Percentiles rank a stretch among this genome's conserved stretches.
phyloP scores from a whole-genome alignment of 2,329 filamentous ascomycete genomes.

The Drechslerella coelobrocha region DNA sequence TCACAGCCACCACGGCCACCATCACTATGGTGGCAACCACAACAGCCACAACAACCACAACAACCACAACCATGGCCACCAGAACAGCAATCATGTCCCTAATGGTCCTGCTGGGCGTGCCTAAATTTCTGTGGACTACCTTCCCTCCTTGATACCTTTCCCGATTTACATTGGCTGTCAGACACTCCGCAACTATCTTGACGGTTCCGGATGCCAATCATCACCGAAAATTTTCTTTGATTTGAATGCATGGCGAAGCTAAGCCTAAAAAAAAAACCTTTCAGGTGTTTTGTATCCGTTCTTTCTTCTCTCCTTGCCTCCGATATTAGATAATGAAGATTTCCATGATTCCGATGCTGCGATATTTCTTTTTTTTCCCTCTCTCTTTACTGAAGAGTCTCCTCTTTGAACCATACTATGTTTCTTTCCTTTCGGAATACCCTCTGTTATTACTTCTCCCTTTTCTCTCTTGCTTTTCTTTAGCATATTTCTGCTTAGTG shows the following conservation, averaged over 20 bases:
- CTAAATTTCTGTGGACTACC: constrained; percentile 7
- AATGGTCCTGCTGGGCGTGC: constrained; percentile 37
- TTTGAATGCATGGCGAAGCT: constrained; percentile 36
- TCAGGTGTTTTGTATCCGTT: constrained; percentile 40
- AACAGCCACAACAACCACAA: constrained; percentile 65
- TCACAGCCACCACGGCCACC: constrained; percentile 25
- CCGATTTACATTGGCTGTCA: constrained; percentile 8
- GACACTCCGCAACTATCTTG: background rate
- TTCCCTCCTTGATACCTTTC: constrained; percentile 1
- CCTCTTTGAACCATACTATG: constrained; percentile 28
- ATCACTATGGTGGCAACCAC: constrained; percentile 59
- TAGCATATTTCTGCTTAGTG: constrained; percentile 47
- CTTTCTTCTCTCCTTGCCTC: constrained; percentile 32
- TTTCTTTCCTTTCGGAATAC: constrained; percentile 44
- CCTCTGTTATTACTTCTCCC: constrained; percentile 24
- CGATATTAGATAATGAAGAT: constrained; percentile 50
- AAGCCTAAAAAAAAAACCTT: constrained; percentile 31
- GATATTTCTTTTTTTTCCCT: constrained; percentile 5
- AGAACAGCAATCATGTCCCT: constrained; percentile 48
- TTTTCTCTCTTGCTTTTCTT: constrained; percentile 13
- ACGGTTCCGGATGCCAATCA: too few species aligned
- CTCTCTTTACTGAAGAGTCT: constrained; percentile 11
- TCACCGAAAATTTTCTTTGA: constrained; percentile 9
- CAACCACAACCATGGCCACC: constrained; percentile 64
- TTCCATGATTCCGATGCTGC: constrained; percentile 32